Percentiles rank a stretch among this genome's conserved stretches.
Conservation (phyloP, 192 early-diverging fungal genomes). For the Rhizophagus prolifer region DNA sequence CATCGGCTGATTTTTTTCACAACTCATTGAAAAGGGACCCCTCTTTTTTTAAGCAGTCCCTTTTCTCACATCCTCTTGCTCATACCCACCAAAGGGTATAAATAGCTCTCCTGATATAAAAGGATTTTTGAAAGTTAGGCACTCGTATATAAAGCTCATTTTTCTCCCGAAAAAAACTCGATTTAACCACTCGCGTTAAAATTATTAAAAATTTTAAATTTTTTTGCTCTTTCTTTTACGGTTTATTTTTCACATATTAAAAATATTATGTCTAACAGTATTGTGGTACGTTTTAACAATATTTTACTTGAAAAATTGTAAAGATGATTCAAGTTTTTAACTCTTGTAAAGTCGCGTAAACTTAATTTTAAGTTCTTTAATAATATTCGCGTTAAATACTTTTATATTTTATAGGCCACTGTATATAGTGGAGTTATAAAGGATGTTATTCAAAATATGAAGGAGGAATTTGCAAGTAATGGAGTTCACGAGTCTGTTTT, state of each 20-base stretch:
- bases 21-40: not conserved
- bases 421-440: conserved; percentile 89
- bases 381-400: not conserved
- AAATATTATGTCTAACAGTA: conserved; percentile 1
- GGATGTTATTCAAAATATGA: conserved; percentile 88
- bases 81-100: not conserved
- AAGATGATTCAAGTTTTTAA: not conserved
- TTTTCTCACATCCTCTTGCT: not conserved
- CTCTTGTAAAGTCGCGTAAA: not conserved
- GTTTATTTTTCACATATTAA: not conserved
- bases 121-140: not conserved
- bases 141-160: not conserved
- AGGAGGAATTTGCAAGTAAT: conserved; percentile 83
- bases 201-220: not conserved
- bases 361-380: not conserved
- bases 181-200: not conserved
- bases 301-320: not conserved
- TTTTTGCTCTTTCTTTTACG: not conserved
- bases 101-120: conserved; percentile 1
- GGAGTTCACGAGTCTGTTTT: conserved; percentile 88
- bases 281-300: conserved; percentile 1
- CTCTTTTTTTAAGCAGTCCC: not conserved
- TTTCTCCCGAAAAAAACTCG: not conserved
- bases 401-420: conserved; percentile 38
- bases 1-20: not conserved